A percentile compares a stretch with the other conserved stretches of the same genome.
These are phyloP conservation scores for Prunus mume DNA, from an alignment of 306 rosid genomes.

Conservation along the genomic window DNA sequence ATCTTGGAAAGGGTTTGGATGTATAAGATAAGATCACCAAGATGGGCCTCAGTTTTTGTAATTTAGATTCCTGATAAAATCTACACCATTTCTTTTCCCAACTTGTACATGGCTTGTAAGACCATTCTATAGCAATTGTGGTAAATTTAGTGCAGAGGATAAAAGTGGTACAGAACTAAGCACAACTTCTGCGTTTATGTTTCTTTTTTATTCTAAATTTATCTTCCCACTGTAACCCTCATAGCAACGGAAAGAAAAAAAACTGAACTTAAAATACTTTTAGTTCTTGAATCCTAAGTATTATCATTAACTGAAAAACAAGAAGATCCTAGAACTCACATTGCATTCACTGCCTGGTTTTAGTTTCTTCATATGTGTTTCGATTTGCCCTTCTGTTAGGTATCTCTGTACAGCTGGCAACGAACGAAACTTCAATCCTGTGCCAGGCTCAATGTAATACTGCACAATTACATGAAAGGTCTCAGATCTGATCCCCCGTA, in stretches of 20 bases:
- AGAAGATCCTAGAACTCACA: slow-evolving; percentile 35
- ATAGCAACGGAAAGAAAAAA: neutral
- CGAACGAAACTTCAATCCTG: slow-evolving; percentile 54
- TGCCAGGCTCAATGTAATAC: slow-evolving; percentile 55
- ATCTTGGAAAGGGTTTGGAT: neutral
- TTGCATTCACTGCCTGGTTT: slow-evolving; percentile 20
- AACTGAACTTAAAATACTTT: neutral
- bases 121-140: neutral
- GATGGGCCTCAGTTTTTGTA: neutral
- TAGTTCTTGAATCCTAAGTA: neutral
- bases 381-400: slow-evolving; percentile 26
- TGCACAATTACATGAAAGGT: slow-evolving; percentile 23
- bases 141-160: neutral
- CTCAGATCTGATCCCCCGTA: neutral
- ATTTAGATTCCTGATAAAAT: neutral
- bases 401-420: slow-evolving; percentile 49
- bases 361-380: neutral
- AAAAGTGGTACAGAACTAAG: neutral
- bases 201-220: neutral
- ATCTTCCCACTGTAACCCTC: neutral
- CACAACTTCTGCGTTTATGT: neutral
- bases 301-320: neutral
- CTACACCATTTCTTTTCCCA: neutral
- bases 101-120: neutral
- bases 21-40: neutral